Base-by-base conservation (phyloP, 78 protist genomes). In the Dictyostelium discoideum region DNA sequence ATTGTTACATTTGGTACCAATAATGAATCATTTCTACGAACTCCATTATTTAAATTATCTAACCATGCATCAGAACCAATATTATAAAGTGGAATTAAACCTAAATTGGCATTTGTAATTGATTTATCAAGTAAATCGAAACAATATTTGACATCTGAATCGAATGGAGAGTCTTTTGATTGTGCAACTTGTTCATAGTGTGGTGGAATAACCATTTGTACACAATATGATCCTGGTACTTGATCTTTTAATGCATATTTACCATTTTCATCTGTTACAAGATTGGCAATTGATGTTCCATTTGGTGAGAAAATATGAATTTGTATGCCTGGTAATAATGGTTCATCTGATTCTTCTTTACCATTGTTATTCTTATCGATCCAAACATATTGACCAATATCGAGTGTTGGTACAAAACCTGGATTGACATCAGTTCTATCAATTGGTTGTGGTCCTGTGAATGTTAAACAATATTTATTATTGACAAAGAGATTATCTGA, bases 181-280 rank as follows among this genome's bases (percentile, higher is more conserved):
- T 32, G 32, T 3, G 16, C 3, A 24, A 44, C 50, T 69, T 26
- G 83, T 44, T 85, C 72, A 37, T 60, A 86, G 3, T 54, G 73
- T 14, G 9, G 9, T 77, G 85, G 85, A 60, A 60, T 79, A 3
- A 46, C 32, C 84, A 79, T 79, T 79, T 46, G 60, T 1, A 85
- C 93, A 46, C 84, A 46, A 82, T 87, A 87, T 24, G 39, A n/a
- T 11, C 93, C 93, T 77, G 93, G 93, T 2, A 50, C 39, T 29
- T 57, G 46, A 24, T 63, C 50, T 39, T 87, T 82, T 3, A 87
- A n/a, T 63, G 18, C 37, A n/a, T 79, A 87, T 11, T 40, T 29
- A 29, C 93, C 93, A 60, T 50, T 79, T 42, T 48, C 14, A 65
- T 77, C 86, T 5, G 90, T 84, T 0, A 60, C 29, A 8, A 77